These are phyloP conservation scores for Chionographis japonica DNA, from an alignment of 106 monocot species.

Conservation along the genomic window DNA sequence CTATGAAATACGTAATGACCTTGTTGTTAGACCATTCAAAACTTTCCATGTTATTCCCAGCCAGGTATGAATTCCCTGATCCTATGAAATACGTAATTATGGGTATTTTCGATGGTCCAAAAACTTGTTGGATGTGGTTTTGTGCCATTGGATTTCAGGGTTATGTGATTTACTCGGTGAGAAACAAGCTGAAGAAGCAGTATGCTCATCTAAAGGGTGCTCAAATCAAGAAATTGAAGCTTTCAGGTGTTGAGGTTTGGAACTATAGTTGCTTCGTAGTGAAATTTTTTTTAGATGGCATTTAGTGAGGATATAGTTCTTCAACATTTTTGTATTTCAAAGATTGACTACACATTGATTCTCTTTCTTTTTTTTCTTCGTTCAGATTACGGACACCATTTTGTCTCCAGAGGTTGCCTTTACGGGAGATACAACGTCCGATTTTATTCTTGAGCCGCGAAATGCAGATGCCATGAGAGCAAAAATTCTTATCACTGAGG, in stretches of 20 bases:
- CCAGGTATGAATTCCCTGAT: constrained; percentile 49
- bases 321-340: background rate
- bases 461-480: constrained; percentile 99
- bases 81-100: background rate
- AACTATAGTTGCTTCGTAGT: background rate
- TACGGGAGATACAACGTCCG: constrained; percentile 91
- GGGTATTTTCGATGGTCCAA: background rate
- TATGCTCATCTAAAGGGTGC: constrained; percentile 73
- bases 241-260: constrained; percentile 78
- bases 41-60: constrained; percentile 94
- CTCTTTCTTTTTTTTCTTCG: background rate
- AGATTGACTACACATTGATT: constrained; percentile 6
- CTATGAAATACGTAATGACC: constrained; percentile 92
- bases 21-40: constrained; percentile 94
- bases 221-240: constrained; percentile 86
- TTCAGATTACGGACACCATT: constrained; percentile 88
- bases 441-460: constrained; percentile 87
- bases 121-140: background rate
- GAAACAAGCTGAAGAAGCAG: constrained; percentile 91
- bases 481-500: constrained; percentile 95
- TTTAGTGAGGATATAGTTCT: background rate
- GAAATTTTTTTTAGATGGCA: background rate
- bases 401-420: constrained; percentile 95
- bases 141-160: constrained; percentile 38
- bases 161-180: constrained; percentile 90